A percentile compares a stretch with the other conserved stretches of the same genome.
Conservation (phyloP, 805 yeast species). For the Yamadazyma akitaensis region DNA sequence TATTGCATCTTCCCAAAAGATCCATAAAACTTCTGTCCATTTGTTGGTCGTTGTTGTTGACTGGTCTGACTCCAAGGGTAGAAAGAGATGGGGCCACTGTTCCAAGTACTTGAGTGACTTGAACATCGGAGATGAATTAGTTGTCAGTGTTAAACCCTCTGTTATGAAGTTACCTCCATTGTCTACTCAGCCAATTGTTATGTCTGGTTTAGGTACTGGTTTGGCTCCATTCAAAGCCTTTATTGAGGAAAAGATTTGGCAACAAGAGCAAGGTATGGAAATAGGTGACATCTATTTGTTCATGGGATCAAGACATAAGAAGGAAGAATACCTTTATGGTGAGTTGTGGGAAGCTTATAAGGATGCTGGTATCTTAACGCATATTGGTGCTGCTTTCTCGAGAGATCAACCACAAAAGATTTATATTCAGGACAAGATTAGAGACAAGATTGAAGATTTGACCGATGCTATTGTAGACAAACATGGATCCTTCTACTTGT, state of each 20-base stretch:
- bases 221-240: conserved; percentile 98
- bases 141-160: conserved; percentile 93
- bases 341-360: conserved; percentile 96
- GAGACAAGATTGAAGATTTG: conserved; percentile 68
- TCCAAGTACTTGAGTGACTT: conserved; percentile 86
- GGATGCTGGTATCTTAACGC: conserved; percentile 88
- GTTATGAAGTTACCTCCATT: conserved; percentile 93
- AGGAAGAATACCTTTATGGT: conserved; percentile 93
- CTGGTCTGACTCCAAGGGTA: conserved; percentile 85
- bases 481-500: conserved; percentile 87
- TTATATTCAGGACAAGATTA: conserved; percentile 90
- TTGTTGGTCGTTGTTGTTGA: conserved; percentile 92
- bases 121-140: conserved; percentile 75
- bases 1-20: conserved; percentile 91
- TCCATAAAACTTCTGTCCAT: conserved; percentile 89
- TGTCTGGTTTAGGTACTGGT: conserved; percentile 98
- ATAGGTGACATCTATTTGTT: conserved; percentile 87
- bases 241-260: conserved; percentile 93
- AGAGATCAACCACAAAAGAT: conserved; percentile 95
- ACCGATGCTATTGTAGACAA: conserved; percentile 75
- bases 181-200: conserved; percentile 84
- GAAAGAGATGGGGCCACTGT: conserved; percentile 89
- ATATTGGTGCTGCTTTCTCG: conserved; percentile 96
- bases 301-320: conserved; percentile 92
- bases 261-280: conserved; percentile 79